Conservation (phyloP, 1,139 yeast species). For the Zygosaccharomyces sapae region DNA sequence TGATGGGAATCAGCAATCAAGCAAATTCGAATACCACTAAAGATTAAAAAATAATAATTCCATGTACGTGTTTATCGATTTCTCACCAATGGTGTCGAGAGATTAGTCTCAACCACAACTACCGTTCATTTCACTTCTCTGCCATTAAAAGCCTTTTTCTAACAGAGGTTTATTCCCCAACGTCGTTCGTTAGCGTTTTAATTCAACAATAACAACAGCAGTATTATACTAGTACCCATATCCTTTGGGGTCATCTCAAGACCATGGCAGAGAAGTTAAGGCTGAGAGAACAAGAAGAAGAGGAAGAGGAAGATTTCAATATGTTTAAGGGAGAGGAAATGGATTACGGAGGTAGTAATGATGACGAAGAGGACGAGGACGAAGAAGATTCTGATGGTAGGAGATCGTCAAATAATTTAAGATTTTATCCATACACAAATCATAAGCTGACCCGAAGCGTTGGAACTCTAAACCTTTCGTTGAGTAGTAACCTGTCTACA, state of each 20-base stretch:
- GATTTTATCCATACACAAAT: constrained; percentile 30
- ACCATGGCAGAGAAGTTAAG: constrained; percentile 9
- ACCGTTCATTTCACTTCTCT: not conserved
- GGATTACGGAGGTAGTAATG: constrained; percentile 2
- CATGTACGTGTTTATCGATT: not conserved
- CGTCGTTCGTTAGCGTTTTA: not conserved
- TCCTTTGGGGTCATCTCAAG: not conserved
- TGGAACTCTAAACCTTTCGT: constrained; percentile 31
- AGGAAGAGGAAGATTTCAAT: constrained; percentile 14
- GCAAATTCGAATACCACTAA: not conserved
- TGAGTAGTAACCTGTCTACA: constrained; percentile 18
- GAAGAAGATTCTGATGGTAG: not conserved
- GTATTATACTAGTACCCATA: not conserved
- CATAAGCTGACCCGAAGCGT: constrained; percentile 33
- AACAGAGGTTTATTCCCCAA: not conserved
- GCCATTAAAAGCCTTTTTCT: not conserved
- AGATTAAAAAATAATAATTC: not conserved
- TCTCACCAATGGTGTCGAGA: not conserved
- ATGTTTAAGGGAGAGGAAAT: constrained; percentile 12
- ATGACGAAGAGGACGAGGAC: constrained; percentile 3
- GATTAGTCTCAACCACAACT: not conserved
- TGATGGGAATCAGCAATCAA: not conserved
- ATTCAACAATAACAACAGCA: not conserved
- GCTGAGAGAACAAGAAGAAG: constrained; percentile 10
- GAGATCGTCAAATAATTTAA: constrained; percentile 21